Base-by-base conservation (phyloP, 2,329 filamentous ascomycete species). In the Teratosphaeria nubilosa region DNA sequence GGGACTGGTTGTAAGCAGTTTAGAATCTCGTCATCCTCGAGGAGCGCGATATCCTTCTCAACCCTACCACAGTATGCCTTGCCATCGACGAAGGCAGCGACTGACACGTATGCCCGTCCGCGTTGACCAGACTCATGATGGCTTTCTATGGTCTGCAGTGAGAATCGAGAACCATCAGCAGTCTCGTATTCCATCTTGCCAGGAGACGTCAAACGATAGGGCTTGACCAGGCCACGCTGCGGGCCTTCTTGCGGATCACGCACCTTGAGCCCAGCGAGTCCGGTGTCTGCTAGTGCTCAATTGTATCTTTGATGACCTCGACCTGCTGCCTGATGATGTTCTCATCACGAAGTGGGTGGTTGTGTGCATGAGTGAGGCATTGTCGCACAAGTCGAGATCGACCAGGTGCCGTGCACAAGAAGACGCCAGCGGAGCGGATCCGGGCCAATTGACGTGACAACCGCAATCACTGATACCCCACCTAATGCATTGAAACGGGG, bases 141-240 rank as follows among this genome's bases (percentile, higher is more conserved):
- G 5, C 58, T 60, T 6, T 20, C 67, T 59, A 55, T 66, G 61
- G 34, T 63, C 31, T n/a, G 65, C 10, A 69, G 60, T 2, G 62
- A 67, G 56, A 68, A 68, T 50, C 65, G 65, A 1, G 66, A 68
- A 56, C 66, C 67, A 48, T 69, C 65, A 14, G 60, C 58, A 7
- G 63, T 69, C 55, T 66, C 66, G 60, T 66, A 69, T 52, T 68
- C 65, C 66, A 69, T 69, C 22, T 20, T 20, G 48, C 34, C 27
- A 30, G 27, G 27, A 30, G 27, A 30, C 27, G 27, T 30, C 27
- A 4, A 30, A 30, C 27, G 5, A 30, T 4, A 30, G 27, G 5
- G 27, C 27, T 30, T 30, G 27, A 30, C 27, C 5, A 30, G 27
- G 27, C 27, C 7, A 30, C 27, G 27, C 3, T 30, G 27, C 27